Base-by-base conservation (phyloP, 2,329 filamentous ascomycete species). In the Paraphaeosphaeria minitans region DNA sequence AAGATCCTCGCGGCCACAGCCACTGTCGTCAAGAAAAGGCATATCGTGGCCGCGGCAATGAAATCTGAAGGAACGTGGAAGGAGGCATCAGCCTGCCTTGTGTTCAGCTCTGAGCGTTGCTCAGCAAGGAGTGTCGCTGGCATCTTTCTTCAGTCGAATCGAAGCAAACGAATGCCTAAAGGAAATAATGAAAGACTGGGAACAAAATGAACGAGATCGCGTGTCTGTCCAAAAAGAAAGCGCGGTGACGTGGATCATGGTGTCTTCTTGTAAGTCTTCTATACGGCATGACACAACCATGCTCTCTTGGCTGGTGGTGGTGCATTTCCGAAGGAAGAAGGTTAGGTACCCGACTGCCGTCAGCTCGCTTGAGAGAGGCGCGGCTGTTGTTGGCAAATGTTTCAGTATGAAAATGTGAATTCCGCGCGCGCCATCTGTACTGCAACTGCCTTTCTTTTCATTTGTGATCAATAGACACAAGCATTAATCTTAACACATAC, bases 21-120 rank as follows among this genome's bases (percentile, higher is more conserved):
- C 24, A 50, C 33, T 29, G 42, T 37, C 16, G 60, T 58, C 31
- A 62, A 55, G 49, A 62, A 60, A 13, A 62, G 55, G 55, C 60
- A 62, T 55, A 60, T 59, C 33, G 60, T 55, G 24, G 60, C 60
- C 31, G 57, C 51, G 19, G 55, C 51, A 37, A 58, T 43, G 12
- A 62, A 37, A 37, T 57, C 51, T 41, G 53, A 50, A 39, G 57
- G 57, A 52, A 62, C 43, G 29, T 57, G 31, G 19, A 52, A 57
- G 14, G 50, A 53, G 43, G 14, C 49, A 33, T 46, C 48, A 33
- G 42, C 57, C 53, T 46, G 52, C 57, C 53, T 55, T 27, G 22
- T 31, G 35, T 27, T 53, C 48, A 45, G 13, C n/a, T 53, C 27
- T 43, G 51, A 53, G 37, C 37, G 14, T n/a, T n/a, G 37, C 37